Evolutionary conservation across 192 early-diverging fungal species (phyloP).

Genomic region (Martensiomyces pterosporus): DNA sequence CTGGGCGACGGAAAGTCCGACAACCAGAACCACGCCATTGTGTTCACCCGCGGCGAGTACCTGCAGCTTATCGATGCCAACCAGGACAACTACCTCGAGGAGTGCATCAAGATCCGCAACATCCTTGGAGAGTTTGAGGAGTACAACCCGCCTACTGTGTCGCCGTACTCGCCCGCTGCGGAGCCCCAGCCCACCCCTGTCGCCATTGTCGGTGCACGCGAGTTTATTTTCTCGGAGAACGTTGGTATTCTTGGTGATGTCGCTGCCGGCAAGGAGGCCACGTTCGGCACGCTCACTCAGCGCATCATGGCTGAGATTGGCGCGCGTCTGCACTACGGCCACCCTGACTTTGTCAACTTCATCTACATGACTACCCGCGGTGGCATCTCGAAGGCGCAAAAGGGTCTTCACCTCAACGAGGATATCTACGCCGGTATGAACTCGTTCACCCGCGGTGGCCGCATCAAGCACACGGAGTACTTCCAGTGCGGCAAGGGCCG

Average conservation of each 20-base stretch:
- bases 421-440: slow-evolving; percentile 93
- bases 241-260: slow-evolving; percentile 81
- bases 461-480: slow-evolving; percentile 88
- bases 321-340: slow-evolving; percentile 80
- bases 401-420: slow-evolving; percentile 86
- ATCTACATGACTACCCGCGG: slow-evolving; percentile 85
- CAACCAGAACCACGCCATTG: slow-evolving; percentile 84
- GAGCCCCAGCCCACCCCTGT: slow-evolving; percentile 63
- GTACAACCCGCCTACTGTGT: slow-evolving; percentile 58
- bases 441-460: slow-evolving; percentile 77
- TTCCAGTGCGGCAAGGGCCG: slow-evolving; percentile 89
- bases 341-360: slow-evolving; percentile 87
- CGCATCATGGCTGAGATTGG: slow-evolving; percentile 83
- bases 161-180: slow-evolving; percentile 65
- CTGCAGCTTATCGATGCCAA: slow-evolving; percentile 85
- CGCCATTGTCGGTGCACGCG: slow-evolving; percentile 82
- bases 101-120: slow-evolving; percentile 82
- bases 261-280: slow-evolving; percentile 86
- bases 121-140: slow-evolving; percentile 83
- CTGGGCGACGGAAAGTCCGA: slow-evolving; percentile 90
- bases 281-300: slow-evolving; percentile 81
- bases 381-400: slow-evolving; percentile 84
- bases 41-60: slow-evolving; percentile 85
- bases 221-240: slow-evolving; percentile 84
- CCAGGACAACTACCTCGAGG: slow-evolving; percentile 91